A percentile compares a stretch with the other conserved stretches of the same genome.
Evolutionary conservation across 2,329 filamentous ascomycete genomes (phyloP).

Genomic region (Neofusicoccum sp.): DNA sequence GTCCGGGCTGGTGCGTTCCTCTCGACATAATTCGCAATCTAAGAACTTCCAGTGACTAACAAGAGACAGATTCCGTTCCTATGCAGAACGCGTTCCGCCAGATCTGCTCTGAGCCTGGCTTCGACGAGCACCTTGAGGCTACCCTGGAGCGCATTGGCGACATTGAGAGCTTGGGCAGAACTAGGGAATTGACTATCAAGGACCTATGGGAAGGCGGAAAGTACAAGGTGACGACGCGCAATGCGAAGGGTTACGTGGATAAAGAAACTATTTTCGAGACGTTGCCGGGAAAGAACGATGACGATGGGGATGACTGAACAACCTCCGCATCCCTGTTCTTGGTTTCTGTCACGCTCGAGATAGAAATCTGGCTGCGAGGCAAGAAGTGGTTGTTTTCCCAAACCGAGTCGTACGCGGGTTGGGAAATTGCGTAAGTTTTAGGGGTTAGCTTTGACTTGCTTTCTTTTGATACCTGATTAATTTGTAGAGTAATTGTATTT

Average conservation of each 20-base stretch:
- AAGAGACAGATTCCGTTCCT: constrained; percentile 70
- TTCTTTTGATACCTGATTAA: background rate
- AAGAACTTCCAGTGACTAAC: background rate
- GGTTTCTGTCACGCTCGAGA: background rate
- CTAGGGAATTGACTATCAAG: constrained; percentile 93
- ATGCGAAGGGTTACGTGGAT: constrained; percentile 27
- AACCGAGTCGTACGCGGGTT: too few species aligned
- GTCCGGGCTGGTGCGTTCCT: constrained; percentile 63
- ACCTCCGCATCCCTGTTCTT: background rate
- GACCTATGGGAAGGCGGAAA: constrained; percentile 83
- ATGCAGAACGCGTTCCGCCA: constrained; percentile 92
- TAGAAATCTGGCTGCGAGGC: too few species aligned
- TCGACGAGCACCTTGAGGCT: constrained; percentile 76
- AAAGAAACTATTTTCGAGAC: constrained; percentile 20
- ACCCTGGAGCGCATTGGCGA: constrained; percentile 84
- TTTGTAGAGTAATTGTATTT: background rate
- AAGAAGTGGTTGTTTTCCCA: too few species aligned
- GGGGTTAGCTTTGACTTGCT: background rate
- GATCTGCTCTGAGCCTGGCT: constrained; percentile 74
- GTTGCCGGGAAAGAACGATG: constrained; percentile 21
- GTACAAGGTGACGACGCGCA: constrained; percentile 51
- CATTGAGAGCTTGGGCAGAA: constrained; percentile 90
- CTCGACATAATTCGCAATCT: background rate
- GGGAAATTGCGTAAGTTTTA: too few species aligned
- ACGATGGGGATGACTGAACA: constrained; percentile 19